These are phyloP conservation scores for Laguncularia racemosa DNA, from an alignment of 345 rosid genomes.

Conservation along the genomic window DNA sequence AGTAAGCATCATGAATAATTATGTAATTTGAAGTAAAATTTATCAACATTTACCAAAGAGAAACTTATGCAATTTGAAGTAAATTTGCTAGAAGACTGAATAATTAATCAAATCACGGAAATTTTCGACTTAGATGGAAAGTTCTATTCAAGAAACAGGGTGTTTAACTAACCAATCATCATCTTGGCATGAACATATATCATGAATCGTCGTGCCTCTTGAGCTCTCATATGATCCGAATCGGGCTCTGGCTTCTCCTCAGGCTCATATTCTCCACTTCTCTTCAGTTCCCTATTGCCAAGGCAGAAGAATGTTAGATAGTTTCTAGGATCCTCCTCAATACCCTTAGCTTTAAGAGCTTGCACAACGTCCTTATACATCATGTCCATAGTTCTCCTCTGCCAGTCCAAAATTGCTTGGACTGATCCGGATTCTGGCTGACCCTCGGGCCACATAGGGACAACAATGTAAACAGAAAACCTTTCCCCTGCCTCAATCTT, in stretches of 20 bases:
- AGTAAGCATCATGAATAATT: too few species aligned
- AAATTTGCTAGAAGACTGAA: too few species aligned
- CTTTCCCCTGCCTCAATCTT: slow-evolving; percentile 85
- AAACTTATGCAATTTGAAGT: too few species aligned
- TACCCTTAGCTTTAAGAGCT: slow-evolving; percentile 68
- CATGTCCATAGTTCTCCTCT: slow-evolving; percentile 92
- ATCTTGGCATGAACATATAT: slow-evolving; percentile 94
- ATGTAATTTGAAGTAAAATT: too few species aligned
- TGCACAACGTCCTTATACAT: slow-evolving; percentile 79
- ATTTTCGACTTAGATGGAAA: too few species aligned
- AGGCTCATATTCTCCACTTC: slow-evolving; percentile 80
- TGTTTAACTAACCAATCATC: slow-evolving; percentile 73
- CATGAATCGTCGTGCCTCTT: slow-evolving; percentile 95
- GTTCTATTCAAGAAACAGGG: too few species aligned
- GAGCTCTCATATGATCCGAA: slow-evolving; percentile 79
- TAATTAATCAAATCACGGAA: too few species aligned
- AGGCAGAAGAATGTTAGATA: slow-evolving; percentile 93
- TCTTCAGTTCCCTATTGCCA: slow-evolving; percentile 88
- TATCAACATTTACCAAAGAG: too few species aligned
- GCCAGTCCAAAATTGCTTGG: slow-evolving; percentile 97
- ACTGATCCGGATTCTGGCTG: slow-evolving; percentile 87
- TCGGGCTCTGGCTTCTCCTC: slow-evolving; percentile 81
- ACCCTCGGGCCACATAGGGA: slow-evolving; percentile 99
- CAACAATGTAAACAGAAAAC: slow-evolving; percentile 77
- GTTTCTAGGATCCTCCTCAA: slow-evolving; percentile 70